Evolutionary conservation across 306 rosid genomes (phyloP), one percentile per base, ranked within the genome.

Genomic region (Betula pendula): DNA sequence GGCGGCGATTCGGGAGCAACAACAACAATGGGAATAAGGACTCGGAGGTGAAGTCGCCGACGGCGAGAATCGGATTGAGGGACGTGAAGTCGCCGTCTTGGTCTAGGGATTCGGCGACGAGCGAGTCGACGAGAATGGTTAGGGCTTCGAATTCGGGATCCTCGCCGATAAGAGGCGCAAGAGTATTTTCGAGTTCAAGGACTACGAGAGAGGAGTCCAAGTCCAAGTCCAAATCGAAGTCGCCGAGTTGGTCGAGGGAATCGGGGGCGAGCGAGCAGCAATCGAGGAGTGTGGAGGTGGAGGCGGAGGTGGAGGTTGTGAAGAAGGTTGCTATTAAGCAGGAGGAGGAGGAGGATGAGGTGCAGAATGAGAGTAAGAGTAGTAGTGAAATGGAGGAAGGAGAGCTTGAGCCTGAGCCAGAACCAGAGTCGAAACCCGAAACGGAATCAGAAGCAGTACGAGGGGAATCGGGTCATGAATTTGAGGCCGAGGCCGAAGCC

Each of bases 371-470:
- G 80, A 91, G 90, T 78, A 82, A 82, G 8, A 86, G 83, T 70
- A 80, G 87, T 33, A 92, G 97, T 76, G 97, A 88, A 83, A 90
- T 87, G 89, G 97, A 93, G 81, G 91, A 91, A 72, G 97, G 95
- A 42, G 97, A 93, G 82, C 84, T 88, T 0, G 89, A 88, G 70
- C 93, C 95, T 15, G 95, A 93, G 42, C 89, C 89, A 0, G 68
- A 73, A 3, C 70, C 79, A 8, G 81, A 77, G 42, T 63, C 65
- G 1, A 75, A 68, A 17, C 22, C 44, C 6, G 78, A 60, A 16
- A 43, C 53, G 13, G 65, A 67, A 8, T 20, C 40, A 0, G 76
- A 70, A 24, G 15, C 65, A 1, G 53, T 51, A 24, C 62, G 70
- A 0, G 79, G 72, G 15, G 80, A 76, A 80, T 65, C 73, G 2